phyloP scores from a whole-genome alignment of 495 filamentous ascomycete genomes.

The Trichoderma gamsii region DNA sequence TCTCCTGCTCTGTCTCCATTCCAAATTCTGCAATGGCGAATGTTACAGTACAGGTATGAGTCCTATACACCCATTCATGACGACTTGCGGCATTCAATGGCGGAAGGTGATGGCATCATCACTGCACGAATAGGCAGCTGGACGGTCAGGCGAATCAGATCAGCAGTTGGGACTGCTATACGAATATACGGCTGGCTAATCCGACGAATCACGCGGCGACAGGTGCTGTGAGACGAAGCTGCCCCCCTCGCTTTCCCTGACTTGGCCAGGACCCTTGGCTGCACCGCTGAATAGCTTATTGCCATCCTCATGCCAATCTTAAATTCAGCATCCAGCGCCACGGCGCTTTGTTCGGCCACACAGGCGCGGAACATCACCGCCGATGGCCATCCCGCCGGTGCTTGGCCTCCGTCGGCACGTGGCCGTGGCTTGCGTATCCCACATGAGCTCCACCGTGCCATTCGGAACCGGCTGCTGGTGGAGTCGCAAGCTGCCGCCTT shows the following conservation, averaged over 20 bases:
- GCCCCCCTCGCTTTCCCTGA: not conserved
- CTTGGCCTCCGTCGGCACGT: conserved; percentile 6
- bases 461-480: not conserved
- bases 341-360: conserved; percentile 5
- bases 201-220: not conserved
- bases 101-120: too few relatives aligned
- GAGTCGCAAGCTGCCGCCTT: not conserved
- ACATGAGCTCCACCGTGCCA: not conserved
- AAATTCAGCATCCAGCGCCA: not conserved
- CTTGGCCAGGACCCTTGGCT: not conserved
- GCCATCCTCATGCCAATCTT: not conserved
- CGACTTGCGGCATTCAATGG: too few relatives aligned
- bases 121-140: too few relatives aligned
- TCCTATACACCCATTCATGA: too few relatives aligned
- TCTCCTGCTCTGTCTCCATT: too few relatives aligned
- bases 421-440: not conserved
- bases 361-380: not conserved
- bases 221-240: not conserved
- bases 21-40: too few relatives aligned
- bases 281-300: not conserved
- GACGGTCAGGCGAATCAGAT: too few relatives aligned
- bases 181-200: not conserved
- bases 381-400: not conserved
- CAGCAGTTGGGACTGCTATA: too few relatives aligned
- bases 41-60: too few relatives aligned